Conservation (phyloP, 345 rosid species). For the Salix purpurea region DNA sequence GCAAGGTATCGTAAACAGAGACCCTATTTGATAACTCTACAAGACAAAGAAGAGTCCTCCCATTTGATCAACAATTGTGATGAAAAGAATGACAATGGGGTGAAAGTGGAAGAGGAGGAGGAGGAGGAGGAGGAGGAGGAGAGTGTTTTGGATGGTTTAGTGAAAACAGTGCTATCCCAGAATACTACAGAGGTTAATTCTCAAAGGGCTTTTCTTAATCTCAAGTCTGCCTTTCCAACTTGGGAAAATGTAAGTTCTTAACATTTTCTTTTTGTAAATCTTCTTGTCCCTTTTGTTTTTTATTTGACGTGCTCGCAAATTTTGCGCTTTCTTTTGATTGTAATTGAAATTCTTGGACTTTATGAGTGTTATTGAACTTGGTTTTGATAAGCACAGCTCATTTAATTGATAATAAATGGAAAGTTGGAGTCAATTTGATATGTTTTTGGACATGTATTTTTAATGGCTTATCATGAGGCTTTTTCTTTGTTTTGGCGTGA, state of each 20-base stretch:
- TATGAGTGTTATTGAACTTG: too few relatives aligned
- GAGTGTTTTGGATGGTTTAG: conserved; percentile 75
- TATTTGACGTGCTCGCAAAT: too few relatives aligned
- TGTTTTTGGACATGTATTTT: too few relatives aligned
- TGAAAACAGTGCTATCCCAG: conserved; percentile 74
- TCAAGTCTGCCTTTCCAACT: conserved; percentile 55
- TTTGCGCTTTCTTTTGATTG: too few relatives aligned
- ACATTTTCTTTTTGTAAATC: neutral
- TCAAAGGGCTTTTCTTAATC: conserved; percentile 67
- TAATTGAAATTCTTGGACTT: too few relatives aligned
- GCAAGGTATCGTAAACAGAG: conserved; percentile 56
- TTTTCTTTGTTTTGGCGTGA: neutral
- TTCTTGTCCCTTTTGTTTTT: too few relatives aligned
- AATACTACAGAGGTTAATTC: conserved; percentile 78
- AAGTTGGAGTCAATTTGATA: too few relatives aligned
- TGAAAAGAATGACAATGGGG: neutral
- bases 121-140: conserved; percentile 32
- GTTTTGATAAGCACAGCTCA: too few relatives aligned
- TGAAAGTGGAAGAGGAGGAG: conserved; percentile 18
- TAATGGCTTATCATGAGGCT: too few relatives aligned
- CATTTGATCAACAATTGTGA: neutral
- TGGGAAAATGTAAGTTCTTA: conserved; percentile 63
- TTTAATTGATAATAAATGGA: too few relatives aligned
- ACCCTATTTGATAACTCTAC: conserved; percentile 6
- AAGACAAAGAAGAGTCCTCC: neutral